phyloP scores from a whole-genome alignment of 495 filamentous ascomycete species.

The Daldinia bambusicola region DNA sequence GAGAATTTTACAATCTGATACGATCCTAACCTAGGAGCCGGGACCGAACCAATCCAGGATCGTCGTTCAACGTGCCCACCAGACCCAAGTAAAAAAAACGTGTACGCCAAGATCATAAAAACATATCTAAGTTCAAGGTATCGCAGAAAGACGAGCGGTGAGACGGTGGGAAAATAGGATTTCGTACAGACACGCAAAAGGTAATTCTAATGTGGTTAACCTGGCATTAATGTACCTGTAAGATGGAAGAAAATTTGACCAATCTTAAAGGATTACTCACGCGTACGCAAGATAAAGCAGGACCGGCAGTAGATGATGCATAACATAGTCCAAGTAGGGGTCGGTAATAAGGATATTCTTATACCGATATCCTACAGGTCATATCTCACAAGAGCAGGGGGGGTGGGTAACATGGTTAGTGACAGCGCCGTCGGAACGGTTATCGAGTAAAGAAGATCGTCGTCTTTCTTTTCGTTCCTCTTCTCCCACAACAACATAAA shows the following conservation, averaged over 20 bases:
- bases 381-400: constrained; percentile 33
- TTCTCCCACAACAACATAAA: not conserved
- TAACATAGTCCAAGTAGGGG: constrained; percentile 12
- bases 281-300: constrained; percentile 32
- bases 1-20: constrained; percentile 9
- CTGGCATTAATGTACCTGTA: not conserved
- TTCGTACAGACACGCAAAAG: not conserved
- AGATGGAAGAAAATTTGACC: not conserved
- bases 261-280: constrained; percentile 1
- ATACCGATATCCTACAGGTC: constrained; percentile 40
- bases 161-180: constrained; percentile 6
- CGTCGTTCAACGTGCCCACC: constrained; percentile 7
- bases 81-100: constrained; percentile 16
- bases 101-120: constrained; percentile 36
- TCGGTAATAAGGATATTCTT: constrained; percentile 25
- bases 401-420: constrained; percentile 18
- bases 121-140: not conserved
- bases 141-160: not conserved
- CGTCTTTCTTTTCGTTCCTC: not conserved
- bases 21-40: constrained; percentile 19
- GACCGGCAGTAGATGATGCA: constrained; percentile 30
- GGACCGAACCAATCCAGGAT: constrained; percentile 31
- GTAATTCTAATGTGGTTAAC: not conserved
- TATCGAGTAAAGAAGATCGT: constrained; percentile 10
- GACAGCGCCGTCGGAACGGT: constrained; percentile 7